phyloP scores from a whole-genome alignment of 2,329 filamentous ascomycete species.

The Whalleya microplaca region DNA sequence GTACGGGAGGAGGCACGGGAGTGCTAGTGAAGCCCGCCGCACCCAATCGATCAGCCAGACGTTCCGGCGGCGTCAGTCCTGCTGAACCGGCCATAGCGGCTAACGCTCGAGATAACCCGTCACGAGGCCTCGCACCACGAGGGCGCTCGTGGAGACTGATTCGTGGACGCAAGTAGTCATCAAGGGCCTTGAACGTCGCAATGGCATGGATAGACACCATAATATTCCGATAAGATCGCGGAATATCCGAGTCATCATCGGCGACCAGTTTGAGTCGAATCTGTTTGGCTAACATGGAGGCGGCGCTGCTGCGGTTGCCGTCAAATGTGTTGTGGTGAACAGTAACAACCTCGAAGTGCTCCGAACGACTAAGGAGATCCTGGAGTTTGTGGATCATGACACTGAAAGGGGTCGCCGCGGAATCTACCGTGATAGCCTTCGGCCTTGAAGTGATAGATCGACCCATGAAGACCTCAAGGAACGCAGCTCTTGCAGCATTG shows the following conservation, averaged over 20 bases:
- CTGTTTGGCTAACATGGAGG: conserved; percentile 96
- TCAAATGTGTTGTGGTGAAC: conserved; percentile 93
- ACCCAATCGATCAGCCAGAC: conserved; percentile 49
- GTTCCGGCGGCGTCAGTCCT: conserved; percentile 58
- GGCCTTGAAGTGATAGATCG: conserved; percentile 67
- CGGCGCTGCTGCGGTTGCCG: conserved; percentile 84
- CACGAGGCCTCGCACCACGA: conserved; percentile 61
- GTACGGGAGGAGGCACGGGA: conserved; percentile 42
- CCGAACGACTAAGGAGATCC: conserved; percentile 91
- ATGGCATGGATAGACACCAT: conserved; percentile 99
- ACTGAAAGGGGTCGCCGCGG: conserved; percentile 82
- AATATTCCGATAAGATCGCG: conserved; percentile 84
- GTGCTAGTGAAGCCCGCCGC: conserved; percentile 43
- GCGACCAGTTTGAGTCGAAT: conserved; percentile 86
- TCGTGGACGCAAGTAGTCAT: conserved; percentile 91
- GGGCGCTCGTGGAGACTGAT: conserved; percentile 81
- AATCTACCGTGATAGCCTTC: conserved; percentile 67
- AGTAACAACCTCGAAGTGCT: conserved; percentile 97
- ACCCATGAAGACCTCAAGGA: conserved; percentile 92
- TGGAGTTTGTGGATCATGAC: conserved; percentile 92
- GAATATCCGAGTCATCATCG: conserved; percentile 89
- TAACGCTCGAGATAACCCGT: conserved; percentile 69
- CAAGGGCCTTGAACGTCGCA: conserved; percentile 93
- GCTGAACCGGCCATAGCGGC: conserved; percentile 77
- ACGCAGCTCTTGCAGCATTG: conserved; percentile 75